A percentile compares a stretch with the other conserved stretches of the same genome.
Conservation (phyloP, 306 rosid genomes). For the Clitoria ternatea region DNA sequence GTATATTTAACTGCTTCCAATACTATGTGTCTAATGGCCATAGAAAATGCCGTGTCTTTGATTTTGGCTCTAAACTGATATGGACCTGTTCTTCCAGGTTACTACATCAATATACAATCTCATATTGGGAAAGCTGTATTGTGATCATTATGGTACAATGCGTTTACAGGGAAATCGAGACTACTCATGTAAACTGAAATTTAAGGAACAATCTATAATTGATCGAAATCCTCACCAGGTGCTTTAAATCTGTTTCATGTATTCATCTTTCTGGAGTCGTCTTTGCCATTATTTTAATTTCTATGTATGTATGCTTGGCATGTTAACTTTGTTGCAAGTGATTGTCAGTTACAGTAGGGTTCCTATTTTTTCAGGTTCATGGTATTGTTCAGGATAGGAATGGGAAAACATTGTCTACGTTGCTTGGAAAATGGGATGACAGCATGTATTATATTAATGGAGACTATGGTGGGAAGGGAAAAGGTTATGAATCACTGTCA, state of each 20-base stretch:
- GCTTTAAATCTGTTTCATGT: slow-evolving; percentile 19
- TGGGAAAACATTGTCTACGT: slow-evolving; percentile 79
- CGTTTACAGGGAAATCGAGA: slow-evolving; percentile 71
- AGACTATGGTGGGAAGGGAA: slow-evolving; percentile 74
- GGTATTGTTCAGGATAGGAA: slow-evolving; percentile 76
- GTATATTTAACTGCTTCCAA: slow-evolving; percentile 39
- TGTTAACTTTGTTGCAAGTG: not conserved
- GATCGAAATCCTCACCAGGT: slow-evolving; percentile 98
- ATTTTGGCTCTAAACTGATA: slow-evolving; percentile 25
- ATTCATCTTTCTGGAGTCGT: not conserved
- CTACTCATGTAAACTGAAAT: slow-evolving; percentile 76
- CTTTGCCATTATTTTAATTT: not conserved
- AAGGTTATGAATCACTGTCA: slow-evolving; percentile 63
- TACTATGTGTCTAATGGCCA: not conserved
- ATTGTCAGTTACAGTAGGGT: not conserved
- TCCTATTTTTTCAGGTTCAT: slow-evolving; percentile 55
- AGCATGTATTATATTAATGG: slow-evolving; percentile 81
- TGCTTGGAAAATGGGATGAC: slow-evolving; percentile 95
- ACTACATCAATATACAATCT: slow-evolving; percentile 95
- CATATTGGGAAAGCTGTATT: slow-evolving; percentile 88
- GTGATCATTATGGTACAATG: slow-evolving; percentile 97
- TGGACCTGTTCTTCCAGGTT: slow-evolving; percentile 49
- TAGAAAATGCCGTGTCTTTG: not conserved
- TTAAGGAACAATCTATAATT: slow-evolving; percentile 93
- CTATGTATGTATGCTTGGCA: not conserved